A percentile compares a stretch with the other conserved stretches of the same genome.
Conservation (phyloP, 1,284 basidiomycete genomes). For the Ustilago trichophora region DNA sequence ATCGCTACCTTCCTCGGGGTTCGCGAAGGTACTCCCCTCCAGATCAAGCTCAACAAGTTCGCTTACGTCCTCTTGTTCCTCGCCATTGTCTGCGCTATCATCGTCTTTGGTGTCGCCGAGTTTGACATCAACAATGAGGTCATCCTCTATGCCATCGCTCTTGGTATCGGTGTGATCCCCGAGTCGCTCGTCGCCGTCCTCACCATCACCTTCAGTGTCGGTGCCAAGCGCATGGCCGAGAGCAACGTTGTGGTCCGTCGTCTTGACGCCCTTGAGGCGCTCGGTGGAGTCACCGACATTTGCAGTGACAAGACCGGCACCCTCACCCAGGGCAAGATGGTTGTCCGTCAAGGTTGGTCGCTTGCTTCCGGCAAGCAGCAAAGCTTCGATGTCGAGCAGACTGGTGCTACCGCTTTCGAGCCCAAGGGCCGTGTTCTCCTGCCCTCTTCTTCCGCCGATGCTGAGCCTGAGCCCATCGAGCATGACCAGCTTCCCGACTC, state of each 20-base stretch:
- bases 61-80: slow-evolving; percentile 73
- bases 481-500: slow-evolving; percentile 23
- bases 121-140: slow-evolving; percentile 68
- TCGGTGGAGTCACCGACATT: slow-evolving; percentile 56
- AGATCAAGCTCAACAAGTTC: slow-evolving; percentile 74
- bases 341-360: slow-evolving; percentile 55
- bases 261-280: slow-evolving; percentile 60
- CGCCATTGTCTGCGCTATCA: slow-evolving; percentile 70
- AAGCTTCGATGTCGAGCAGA: slow-evolving; percentile 50
- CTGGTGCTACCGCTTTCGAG: slow-evolving; percentile 49
- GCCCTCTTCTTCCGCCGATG: slow-evolving; percentile 3
- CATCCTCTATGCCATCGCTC: slow-evolving; percentile 68
- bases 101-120: slow-evolving; percentile 70
- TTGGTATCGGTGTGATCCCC: slow-evolving; percentile 63
- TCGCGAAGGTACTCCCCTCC: slow-evolving; percentile 72
- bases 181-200: slow-evolving; percentile 68
- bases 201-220: slow-evolving; percentile 58
- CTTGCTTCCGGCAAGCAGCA: slow-evolving; percentile 18
- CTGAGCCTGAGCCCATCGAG: slow-evolving; percentile 13
- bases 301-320: slow-evolving; percentile 64
- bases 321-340: slow-evolving; percentile 62
- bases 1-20: slow-evolving; percentile 67
- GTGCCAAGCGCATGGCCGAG: slow-evolving; percentile 61
- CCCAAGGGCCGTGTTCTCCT: slow-evolving; percentile 42
- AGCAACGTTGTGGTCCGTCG: slow-evolving; percentile 60